These are phyloP conservation scores for Lachancea kluyveri DNA, from an alignment of 805 yeast species.

Conservation along the genomic window DNA sequence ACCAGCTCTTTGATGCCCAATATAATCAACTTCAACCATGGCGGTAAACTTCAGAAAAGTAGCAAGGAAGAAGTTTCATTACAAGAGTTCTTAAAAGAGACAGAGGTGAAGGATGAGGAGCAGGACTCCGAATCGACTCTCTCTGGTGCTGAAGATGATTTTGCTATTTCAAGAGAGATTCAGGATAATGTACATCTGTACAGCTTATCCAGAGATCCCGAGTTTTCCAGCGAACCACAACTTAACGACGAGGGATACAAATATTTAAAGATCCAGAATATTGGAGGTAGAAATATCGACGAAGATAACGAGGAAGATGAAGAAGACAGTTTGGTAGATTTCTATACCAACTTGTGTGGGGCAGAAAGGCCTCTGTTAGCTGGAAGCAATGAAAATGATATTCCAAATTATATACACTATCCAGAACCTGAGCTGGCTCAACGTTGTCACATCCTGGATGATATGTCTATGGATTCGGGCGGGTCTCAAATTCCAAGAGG, in stretches of 20 bases:
- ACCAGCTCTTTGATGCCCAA: slow-evolving; percentile 2
- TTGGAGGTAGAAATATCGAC: not conserved
- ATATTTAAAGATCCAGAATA: too few species aligned
- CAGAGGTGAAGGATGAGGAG: too few species aligned
- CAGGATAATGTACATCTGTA: too few species aligned
- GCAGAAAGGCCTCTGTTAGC: not conserved
- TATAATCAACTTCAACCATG: slow-evolving; percentile 3
- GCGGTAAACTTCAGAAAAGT: not conserved
- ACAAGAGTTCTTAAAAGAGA: slow-evolving; percentile 7
- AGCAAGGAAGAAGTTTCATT: slow-evolving; percentile 3
- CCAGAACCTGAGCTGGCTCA: slow-evolving; percentile 1
- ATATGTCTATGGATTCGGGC: slow-evolving; percentile 17
- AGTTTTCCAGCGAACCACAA: not conserved
- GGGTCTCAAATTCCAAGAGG: slow-evolving; percentile 6
- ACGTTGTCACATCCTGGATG: slow-evolving; percentile 15
- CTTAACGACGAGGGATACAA: not conserved
- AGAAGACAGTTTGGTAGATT: slow-evolving; percentile 4
- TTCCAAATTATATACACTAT: slow-evolving; percentile 1
- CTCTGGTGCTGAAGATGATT: slow-evolving; percentile 3
- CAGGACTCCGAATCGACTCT: not conserved
- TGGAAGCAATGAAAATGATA: slow-evolving; percentile 1
- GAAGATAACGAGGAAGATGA: slow-evolving; percentile 4
- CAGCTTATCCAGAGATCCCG: too few species aligned
- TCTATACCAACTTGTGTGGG: too few species aligned
- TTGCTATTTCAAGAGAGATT: slow-evolving; percentile 1